Base-by-base conservation (phyloP, 345 rosid genomes). In the Syzygium oleosum region DNA sequence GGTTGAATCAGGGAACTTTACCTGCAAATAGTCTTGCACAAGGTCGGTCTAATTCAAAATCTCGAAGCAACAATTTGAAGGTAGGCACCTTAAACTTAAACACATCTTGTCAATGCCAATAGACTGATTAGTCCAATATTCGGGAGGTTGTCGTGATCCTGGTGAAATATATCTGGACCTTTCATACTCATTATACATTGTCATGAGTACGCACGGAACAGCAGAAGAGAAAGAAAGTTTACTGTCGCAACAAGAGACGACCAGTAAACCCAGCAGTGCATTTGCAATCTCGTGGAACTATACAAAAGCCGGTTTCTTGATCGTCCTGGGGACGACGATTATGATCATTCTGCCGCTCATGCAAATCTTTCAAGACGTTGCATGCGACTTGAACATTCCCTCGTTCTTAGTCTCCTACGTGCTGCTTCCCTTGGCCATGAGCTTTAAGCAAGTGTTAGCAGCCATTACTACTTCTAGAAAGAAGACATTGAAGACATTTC, bases 361-460 rank as follows among this genome's bases (percentile, higher is more conserved):
- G 90, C 6, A 51, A 61, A 88, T 87, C 51, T 21, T 93, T 34
- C 84, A 85, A 14, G 90, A 85, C 2, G 88, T 92, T 43, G 87
- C 93, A 1, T 63, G 89, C 1, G 87, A 91, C 11, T 88, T 61
- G 16, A 88, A 87, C 52, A 86, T 92, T 25, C 91, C 93, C 9
- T 92, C 93, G 4, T 94, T 92, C 87, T 58, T 90, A 52, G 87
- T 91, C 29, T 89, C 93, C 19, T 94, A 94, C 56, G 89, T 92
- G 51, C 73, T 92, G 25, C 41, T 92, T 34, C 95, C 95, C 46
- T 65, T 92, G 22, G 93, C 93, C 77, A 65, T 91, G 89, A 85
- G 84, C 86, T 92, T 88, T 90, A 90, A 86, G 88, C 91, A 84
- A 84, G 86, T 85, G 9, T 52, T 83, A 1, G 52, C 12, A 22